A percentile compares a stretch with the other conserved stretches of the same genome.
Evolutionary conservation across 192 early-diverging fungal genomes (phyloP).

Genomic region (Coemansia sp.): DNA sequence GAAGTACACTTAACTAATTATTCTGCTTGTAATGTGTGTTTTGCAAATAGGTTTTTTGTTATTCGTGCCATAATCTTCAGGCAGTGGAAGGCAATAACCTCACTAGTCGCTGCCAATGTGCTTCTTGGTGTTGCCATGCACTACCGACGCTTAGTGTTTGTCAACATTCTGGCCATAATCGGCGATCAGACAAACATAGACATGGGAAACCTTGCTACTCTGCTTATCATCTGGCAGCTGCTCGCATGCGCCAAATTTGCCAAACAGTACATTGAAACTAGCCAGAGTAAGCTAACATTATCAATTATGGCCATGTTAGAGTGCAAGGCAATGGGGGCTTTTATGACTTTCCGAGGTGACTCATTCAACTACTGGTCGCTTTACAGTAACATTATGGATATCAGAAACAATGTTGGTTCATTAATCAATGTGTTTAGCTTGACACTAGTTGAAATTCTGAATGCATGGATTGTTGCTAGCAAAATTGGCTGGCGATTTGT

Average conservation of each 20-base stretch:
- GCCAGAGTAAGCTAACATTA: not conserved
- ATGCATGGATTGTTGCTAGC: conserved; percentile 24
- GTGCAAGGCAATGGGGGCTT: not conserved
- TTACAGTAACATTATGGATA: not conserved
- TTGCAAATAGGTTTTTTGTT: not conserved
- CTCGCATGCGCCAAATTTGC: not conserved
- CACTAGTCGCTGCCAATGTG: not conserved
- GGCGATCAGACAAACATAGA: not conserved
- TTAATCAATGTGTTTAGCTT: not conserved
- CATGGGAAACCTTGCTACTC: not conserved
- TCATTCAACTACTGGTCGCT: not conserved
- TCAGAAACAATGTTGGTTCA: not conserved
- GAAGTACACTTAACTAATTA: not conserved
- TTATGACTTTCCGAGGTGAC: not conserved
- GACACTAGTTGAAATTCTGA: conserved; percentile 6
- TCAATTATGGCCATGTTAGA: not conserved
- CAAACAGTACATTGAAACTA: not conserved
- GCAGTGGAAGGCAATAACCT: not conserved
- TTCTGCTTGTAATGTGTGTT: not conserved
- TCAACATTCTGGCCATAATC: not conserved
- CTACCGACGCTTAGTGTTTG: not conserved
- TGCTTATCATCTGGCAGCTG: not conserved
- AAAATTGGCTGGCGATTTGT: conserved; percentile 33
- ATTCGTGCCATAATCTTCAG: not conserved
- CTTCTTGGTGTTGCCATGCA: not conserved